Base-by-base conservation (phyloP, 2,329 filamentous ascomycete species). In the Colletotrichum falcatum region DNA sequence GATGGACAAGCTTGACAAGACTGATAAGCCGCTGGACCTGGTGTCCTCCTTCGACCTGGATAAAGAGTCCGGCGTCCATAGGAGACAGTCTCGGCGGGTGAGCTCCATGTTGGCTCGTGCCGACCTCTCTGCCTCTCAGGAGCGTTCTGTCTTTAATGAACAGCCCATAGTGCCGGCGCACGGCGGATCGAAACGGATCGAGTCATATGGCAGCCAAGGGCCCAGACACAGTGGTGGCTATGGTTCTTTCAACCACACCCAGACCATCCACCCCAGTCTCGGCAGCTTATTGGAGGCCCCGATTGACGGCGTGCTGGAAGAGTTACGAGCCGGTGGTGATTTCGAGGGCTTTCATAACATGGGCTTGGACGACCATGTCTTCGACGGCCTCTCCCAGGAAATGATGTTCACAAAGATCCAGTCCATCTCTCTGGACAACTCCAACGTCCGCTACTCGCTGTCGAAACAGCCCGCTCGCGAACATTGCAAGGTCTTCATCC, bases 41-140 rank as follows among this genome's bases (percentile, higher is more conserved):
- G 91, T 91, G 3, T 87, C 91, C 3, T 89, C 91, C 0, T 81
- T 95, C n/a, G 92, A 93, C 65, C 88, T 92, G 51, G 92, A 94
- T 66, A 87, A 86, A 62, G 84, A 87, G 65, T 84, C 82, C 14
- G 84, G 85, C 20, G 84, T 84, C 16, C 86, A 86, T 0, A 83
- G 89, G 61, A 84, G 89, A 70, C 89, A 89, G 72, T 91, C 89
- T 23, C 90, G 96, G 53, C 89, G 96, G 61, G 92, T 98, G 33
- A 99, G 96, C 82, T 98, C 95, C 20, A 88, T 97, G 81, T 85
- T 98, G 63, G 95, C 95, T 20, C 88, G 95, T 76, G 92, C 93
- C 39, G 95, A 98, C 78, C 84, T 98, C 26, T 95, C 94, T 0
- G 91, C 93, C 12, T 96, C 92, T 20, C 93, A 95, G 74, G 94